Evolutionary conservation across 202 grass and related monocot species (phyloP), one percentile per base, ranked within the genome.

Genomic region (Panicum virgatum): DNA sequence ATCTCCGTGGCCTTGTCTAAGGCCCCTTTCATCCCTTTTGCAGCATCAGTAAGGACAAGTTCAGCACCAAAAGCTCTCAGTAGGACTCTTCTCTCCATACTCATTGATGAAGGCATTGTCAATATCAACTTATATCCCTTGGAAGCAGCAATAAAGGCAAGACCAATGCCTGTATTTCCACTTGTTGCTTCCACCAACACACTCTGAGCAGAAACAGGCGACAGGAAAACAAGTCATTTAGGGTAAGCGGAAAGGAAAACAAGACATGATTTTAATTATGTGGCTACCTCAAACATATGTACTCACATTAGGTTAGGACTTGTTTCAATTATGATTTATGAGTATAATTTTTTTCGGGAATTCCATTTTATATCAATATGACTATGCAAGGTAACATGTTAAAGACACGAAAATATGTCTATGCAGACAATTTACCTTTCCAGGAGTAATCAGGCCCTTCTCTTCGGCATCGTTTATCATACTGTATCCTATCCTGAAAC

Each of bases 141-240:
- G n/a, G 90, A 86, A 66, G 96, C 96, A 62, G 96, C 92, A 86
- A 98, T 95, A 67, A 98, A 98, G 34, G 96, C 92, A 80, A 98
- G 96, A 51, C 92, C 96, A 45, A 98, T 98, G 56, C 96, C 92
- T 61, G 92, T 98, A 39, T 98, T 95, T 47, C 96, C 96, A 85
- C 92, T 95, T 39, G 96, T 98, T 43, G 96, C 76, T 84, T 98
- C 96, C 76, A 98, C 90, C 84, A 95, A 77, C 58, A 89, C 92
- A 88, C 88, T 93, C 89, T 95, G 75, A 52, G 58, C 3, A 73
- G 12, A 81, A 53, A 68, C 25, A 57, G 37, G 32, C 18, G 63
- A n/a, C 69, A 72, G 16, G 3, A 5, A 37, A 88, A 75, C 29
- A 56, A 56, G 26, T 20, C 29, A 67, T 38, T 40, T 15, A 65